A percentile compares a stretch with the other conserved stretches of the same genome.
These are phyloP conservation scores for Termitomyces eurrhizus DNA, from an alignment of 768 basidiomycete genomes.

Conservation along the genomic window DNA sequence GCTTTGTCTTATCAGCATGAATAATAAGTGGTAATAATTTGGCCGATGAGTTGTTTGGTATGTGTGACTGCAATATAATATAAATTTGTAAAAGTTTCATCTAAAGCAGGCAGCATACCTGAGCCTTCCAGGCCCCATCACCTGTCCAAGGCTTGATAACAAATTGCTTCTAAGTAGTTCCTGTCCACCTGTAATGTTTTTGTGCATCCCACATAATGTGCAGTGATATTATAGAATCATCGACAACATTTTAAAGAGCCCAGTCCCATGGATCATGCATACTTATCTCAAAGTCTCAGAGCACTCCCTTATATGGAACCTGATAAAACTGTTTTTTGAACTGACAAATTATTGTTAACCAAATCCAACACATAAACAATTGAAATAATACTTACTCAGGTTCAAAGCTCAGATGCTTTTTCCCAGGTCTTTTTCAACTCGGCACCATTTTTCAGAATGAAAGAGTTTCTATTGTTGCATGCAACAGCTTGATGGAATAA, in stretches of 20 bases:
- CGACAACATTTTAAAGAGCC: background rate
- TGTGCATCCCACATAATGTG: background rate
- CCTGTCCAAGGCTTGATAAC: background rate
- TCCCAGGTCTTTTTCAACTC: background rate
- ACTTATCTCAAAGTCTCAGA: background rate
- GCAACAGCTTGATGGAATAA: background rate
- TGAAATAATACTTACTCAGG: background rate
- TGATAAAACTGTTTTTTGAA: background rate
- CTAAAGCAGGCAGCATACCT: background rate
- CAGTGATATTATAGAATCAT: background rate
- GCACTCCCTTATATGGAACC: background rate
- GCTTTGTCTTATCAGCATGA: too few relatives aligned
- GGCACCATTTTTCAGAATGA: background rate
- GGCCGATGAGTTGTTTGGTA: background rate
- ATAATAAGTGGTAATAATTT: too few relatives aligned
- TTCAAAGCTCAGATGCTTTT: background rate
- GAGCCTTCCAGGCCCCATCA: background rate
- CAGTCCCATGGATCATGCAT: background rate
- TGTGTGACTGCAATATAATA: background rate
- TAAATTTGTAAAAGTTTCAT: background rate
- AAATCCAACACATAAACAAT: too few relatives aligned
- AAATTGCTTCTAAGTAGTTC: background rate
- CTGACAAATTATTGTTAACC: background rate
- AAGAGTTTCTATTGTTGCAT: background rate
- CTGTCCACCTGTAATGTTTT: background rate